phyloP scores from a whole-genome alignment of 768 basidiomycete species.

The Mycena albidolilacea region DNA sequence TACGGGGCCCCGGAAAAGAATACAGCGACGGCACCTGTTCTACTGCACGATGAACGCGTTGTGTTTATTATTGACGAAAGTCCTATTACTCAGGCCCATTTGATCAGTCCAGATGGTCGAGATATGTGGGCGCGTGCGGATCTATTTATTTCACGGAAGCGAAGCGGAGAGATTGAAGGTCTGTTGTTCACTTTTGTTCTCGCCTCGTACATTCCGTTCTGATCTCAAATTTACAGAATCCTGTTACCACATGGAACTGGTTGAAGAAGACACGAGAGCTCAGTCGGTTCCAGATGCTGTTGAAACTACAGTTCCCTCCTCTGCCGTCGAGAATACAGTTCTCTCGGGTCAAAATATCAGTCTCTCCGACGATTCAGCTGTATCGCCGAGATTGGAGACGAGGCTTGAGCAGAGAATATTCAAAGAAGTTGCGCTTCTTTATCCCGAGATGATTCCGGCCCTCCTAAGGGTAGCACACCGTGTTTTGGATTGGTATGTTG shows the following conservation, averaged over 20 bases:
- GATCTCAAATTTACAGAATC: not conserved
- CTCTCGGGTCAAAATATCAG: no score
- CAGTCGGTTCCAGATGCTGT: not conserved
- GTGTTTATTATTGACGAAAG: not conserved
- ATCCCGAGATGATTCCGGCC: slow-evolving; percentile 2
- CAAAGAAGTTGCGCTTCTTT: not conserved
- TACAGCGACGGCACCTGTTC: no score
- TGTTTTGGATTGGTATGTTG: not conserved
- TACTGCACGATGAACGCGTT: not conserved
- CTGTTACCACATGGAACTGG: not conserved
- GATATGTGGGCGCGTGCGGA: not conserved
- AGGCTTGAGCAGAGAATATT: not conserved
- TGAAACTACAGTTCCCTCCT: no score
- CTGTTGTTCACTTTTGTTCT: not conserved
- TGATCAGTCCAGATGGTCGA: not conserved
- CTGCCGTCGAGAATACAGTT: no score
- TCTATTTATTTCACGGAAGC: not conserved
- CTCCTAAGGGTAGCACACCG: not conserved
- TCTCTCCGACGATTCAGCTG: no score
- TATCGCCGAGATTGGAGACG: not conserved
- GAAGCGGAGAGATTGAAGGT: slow-evolving; percentile 3
- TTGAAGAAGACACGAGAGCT: not conserved
- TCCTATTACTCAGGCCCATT: not conserved
- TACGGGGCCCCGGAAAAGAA: not conserved
- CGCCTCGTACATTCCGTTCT: not conserved